These are phyloP conservation scores for Camellia granthamiana DNA, from an alignment of 148 eudicot species.

Conservation along the genomic window DNA sequence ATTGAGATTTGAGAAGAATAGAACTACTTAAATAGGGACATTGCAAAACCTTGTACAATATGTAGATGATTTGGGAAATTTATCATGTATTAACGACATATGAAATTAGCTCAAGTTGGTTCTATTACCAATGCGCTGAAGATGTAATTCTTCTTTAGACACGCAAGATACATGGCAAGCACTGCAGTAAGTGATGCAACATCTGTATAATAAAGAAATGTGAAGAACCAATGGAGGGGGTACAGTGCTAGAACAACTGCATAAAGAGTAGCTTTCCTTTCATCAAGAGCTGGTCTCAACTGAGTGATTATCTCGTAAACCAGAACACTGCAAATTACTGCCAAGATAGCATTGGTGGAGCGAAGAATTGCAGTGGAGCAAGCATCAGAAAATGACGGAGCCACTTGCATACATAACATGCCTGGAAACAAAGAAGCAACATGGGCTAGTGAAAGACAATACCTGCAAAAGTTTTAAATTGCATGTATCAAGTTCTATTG, in stretches of 20 bases:
- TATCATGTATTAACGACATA: neutral
- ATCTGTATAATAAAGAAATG: slow-evolving; percentile 82
- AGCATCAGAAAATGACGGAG: slow-evolving; percentile 47
- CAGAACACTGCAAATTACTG: slow-evolving; percentile 64
- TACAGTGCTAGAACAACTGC: slow-evolving; percentile 66
- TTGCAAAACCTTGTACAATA: neutral
- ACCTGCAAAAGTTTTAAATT: slow-evolving; percentile 79
- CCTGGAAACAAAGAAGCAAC: slow-evolving; percentile 98
- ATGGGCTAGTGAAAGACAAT: slow-evolving; percentile 93
- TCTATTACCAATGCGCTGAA: slow-evolving; percentile 66
- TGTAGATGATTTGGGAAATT: neutral
- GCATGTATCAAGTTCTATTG: slow-evolving; percentile 38
- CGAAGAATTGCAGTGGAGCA: slow-evolving; percentile 72
- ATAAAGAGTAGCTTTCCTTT: slow-evolving; percentile 59
- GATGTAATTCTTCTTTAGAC: slow-evolving; percentile 59
- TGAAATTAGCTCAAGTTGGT: slow-evolving; percentile 6
- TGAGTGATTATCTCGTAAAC: slow-evolving; percentile 56
- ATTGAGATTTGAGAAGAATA: neutral
- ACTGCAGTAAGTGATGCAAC: slow-evolving; percentile 72
- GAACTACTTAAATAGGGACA: neutral
- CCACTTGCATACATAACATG: slow-evolving; percentile 41
- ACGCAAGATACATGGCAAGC: slow-evolving; percentile 62
- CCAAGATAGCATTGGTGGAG: slow-evolving; percentile 67
- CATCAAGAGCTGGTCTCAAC: slow-evolving; percentile 58
- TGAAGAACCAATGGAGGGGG: slow-evolving; percentile 96